These are phyloP conservation scores for Diutina neorugosa DNA, from an alignment of 1,139 yeast genomes.

Conservation along the genomic window DNA sequence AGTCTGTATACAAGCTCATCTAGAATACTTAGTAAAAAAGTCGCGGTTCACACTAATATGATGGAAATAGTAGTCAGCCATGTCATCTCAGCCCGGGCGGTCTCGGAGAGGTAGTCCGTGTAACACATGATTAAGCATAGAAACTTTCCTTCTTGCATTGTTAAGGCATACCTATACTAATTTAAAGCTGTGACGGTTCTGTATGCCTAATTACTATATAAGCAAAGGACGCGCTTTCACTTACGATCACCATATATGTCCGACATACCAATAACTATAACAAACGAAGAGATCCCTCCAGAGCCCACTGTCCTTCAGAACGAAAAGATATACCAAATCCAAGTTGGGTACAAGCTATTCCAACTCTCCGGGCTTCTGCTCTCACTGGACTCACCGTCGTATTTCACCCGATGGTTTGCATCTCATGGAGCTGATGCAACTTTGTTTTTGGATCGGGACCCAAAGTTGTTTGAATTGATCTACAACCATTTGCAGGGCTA, in stretches of 20 bases:
- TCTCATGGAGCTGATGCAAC: slow-evolving; percentile 28
- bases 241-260: background rate
- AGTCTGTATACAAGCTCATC: background rate
- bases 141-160: background rate
- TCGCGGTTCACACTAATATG: background rate
- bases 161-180: background rate
- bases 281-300: slow-evolving; percentile 26
- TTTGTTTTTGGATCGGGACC: slow-evolving; percentile 70
- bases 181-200: background rate
- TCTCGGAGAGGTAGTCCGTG: background rate
- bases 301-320: slow-evolving; percentile 54
- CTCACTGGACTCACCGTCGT: slow-evolving; percentile 67
- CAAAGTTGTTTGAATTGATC: slow-evolving; percentile 54
- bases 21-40: background rate
- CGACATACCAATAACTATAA: background rate
- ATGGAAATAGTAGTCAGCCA: background rate
- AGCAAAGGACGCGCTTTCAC: background rate
- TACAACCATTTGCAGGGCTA: slow-evolving; percentile 73
- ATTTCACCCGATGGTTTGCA: slow-evolving; percentile 40
- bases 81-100: background rate
- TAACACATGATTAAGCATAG: background rate
- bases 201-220: background rate
- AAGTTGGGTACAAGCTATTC: slow-evolving; percentile 55
- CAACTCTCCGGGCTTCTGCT: slow-evolving; percentile 70
- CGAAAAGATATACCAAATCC: slow-evolving; percentile 57